Conservation (phyloP, 1,284 basidiomycete species). For the Grifola frondosa region DNA sequence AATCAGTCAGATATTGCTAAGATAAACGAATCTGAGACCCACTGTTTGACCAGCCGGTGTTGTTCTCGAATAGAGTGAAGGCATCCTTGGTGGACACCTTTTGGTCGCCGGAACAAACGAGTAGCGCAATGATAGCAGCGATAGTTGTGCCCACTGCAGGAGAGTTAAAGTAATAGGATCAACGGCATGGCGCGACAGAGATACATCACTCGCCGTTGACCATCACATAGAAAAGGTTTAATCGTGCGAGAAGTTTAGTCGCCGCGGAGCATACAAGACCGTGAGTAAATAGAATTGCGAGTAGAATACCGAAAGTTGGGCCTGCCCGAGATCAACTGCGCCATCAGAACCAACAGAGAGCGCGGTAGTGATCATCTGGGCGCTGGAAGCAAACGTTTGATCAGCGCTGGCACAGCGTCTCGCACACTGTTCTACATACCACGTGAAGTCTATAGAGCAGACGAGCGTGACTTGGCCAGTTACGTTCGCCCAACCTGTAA, state of each 20-base stretch:
- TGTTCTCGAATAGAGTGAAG: conserved; percentile 72
- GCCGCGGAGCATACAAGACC: conserved; percentile 71
- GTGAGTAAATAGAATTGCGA: conserved; percentile 61
- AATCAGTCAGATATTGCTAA: background rate
- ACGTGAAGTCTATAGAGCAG: conserved; percentile 74
- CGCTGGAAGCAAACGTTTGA: conserved; percentile 32
- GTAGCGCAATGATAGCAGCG: conserved; percentile 61
- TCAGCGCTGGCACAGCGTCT: too few relatives aligned
- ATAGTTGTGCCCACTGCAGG: conserved; percentile 35
- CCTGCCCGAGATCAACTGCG: conserved; percentile 51
- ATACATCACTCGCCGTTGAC: conserved; percentile 48
- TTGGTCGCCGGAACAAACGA: conserved; percentile 54
- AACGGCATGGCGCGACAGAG: background rate
- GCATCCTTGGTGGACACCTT: conserved; percentile 68
- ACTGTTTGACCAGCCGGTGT: conserved; percentile 68
- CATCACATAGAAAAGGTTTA: conserved; percentile 68
- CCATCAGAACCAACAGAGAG: conserved; percentile 62
- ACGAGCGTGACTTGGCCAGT: conserved; percentile 64
- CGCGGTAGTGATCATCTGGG: conserved; percentile 76
- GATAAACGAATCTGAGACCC: conserved; percentile 18
- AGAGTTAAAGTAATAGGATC: background rate
- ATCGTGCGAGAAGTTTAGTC: conserved; percentile 60
- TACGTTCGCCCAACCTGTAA: conserved; percentile 70
- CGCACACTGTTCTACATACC: conserved; percentile 33
- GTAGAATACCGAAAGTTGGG: conserved; percentile 64